Evolutionary conservation across 1,139 yeast species (phyloP), one percentile per base, ranked within the genome.

Genomic region (Entelexis sorbosivorans): DNA sequence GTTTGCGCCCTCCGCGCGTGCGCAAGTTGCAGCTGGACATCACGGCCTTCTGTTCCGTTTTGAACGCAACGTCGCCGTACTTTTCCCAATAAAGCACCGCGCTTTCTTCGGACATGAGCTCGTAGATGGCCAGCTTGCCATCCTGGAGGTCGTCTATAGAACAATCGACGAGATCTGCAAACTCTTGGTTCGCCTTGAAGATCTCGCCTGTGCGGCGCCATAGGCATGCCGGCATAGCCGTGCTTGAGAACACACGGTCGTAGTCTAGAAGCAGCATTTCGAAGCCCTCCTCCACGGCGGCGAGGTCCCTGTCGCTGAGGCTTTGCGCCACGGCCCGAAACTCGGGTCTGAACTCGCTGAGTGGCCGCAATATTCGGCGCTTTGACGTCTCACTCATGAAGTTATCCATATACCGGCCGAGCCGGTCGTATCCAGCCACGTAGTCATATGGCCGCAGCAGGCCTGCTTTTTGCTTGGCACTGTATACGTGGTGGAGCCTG

Each of bases 121-220:
- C 45, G 29, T 42, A 42, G 5, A 42, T 42, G 8, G 45, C 45
- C 11, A 42, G 45, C 36, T 42, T 42, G 2, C 45, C 45, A 14
- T 42, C 45, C 14, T 42, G 45, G 17, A 42, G 36, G 19, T 42
- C 45, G n/a, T 42, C 45, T 19, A 42, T 42, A 22, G 45, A 42
- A 29, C 45, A 42, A n/a, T 40, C 45, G 3, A 42, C 45, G 6
- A 42, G 45, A 19, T 42, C 29, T 2, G 45, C 45, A 13, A 42
- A 42, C 29, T 42, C 45, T 5, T 31, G 16, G 29, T 42, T 42
- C 9, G 45, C 45, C 29, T 42, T 42, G 36, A 26, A 42, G 7
- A 42, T 42, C 36, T 42, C 45, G 7, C 45, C 45, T 5, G 45
- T 42, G 36, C 45, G 45, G 6, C 45, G 45, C 45, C 45, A 42